Conservation (phyloP, 768 basidiomycete species). For the Calocera cornea region DNA sequence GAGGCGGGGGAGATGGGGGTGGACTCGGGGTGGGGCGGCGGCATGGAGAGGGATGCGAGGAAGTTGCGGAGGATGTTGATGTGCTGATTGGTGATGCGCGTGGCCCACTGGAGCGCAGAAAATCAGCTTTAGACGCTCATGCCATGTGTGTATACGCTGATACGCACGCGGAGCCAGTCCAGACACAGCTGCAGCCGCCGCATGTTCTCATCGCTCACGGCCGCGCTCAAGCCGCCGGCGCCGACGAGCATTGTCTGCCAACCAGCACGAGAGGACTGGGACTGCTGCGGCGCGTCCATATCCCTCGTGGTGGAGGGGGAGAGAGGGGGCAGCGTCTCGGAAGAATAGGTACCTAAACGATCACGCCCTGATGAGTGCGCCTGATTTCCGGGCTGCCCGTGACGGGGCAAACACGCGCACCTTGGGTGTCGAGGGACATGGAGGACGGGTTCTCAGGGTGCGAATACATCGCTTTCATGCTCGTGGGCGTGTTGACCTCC, state of each 20-base stretch:
- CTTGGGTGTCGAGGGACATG: neutral
- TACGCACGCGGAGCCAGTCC: conserved; percentile 67
- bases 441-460: neutral
- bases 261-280: conserved; percentile 37
- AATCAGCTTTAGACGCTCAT: too few relatives aligned
- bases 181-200: conserved; percentile 70
- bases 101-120: conserved; percentile 52
- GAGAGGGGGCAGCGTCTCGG: conserved; percentile 1
- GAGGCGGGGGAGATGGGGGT: conserved; percentile 21
- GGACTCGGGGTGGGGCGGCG: conserved; percentile 13
- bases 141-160: too few relatives aligned
- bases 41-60: conserved; percentile 40
- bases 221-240: conserved; percentile 76
- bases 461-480: conserved; percentile 2
- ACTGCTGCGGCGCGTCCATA: neutral
- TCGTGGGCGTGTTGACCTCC: conserved; percentile 3
- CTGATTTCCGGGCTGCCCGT: neutral
- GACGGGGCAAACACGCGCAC: neutral
- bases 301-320: conserved; percentile 5
- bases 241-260: conserved; percentile 78
- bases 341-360: conserved; percentile 1
- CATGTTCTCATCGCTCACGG: conserved; percentile 86
- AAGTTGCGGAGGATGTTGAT: conserved; percentile 75
- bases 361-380: neutral
- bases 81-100: conserved; percentile 73